Conservation (phyloP, 108 stramenopile genomes). For the Thalassiosira profunda region DNA sequence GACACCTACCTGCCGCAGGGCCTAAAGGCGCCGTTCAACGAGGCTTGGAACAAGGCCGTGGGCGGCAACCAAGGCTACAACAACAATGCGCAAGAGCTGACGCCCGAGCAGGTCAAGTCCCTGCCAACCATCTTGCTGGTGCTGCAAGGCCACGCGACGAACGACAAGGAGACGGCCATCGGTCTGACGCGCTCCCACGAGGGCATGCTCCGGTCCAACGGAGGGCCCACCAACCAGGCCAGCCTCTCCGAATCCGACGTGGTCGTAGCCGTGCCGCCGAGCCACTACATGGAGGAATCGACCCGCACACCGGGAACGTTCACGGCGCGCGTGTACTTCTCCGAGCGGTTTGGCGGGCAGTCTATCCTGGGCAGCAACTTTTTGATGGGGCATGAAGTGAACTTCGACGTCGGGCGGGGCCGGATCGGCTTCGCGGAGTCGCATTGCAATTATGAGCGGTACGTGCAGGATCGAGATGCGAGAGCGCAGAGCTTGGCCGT, state of each 20-base stretch:
- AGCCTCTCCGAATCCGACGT: conserved; percentile 67
- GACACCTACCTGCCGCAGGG: conserved; percentile 90
- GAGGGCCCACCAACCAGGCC: conserved; percentile 30
- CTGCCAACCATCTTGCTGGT: conserved; percentile 91
- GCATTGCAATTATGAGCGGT: conserved; percentile 73
- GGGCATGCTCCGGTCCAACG: conserved; percentile 24
- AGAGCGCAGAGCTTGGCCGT: no score
- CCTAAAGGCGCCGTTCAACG: conserved; percentile 59
- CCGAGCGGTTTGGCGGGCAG: conserved; percentile 67
- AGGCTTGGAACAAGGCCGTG: conserved; percentile 62
- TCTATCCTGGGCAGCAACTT: conserved; percentile 95
- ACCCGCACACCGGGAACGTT: conserved; percentile 32
- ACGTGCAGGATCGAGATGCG: background rate
- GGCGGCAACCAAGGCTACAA: conserved; percentile 43
- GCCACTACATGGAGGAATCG: conserved; percentile 84
- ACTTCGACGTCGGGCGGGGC: conserved; percentile 82
- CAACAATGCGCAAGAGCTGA: conserved; percentile 49
- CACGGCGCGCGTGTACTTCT: conserved; percentile 76
- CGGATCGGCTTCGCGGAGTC: conserved; percentile 93
- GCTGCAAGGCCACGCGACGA: conserved; percentile 49
- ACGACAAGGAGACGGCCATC: conserved; percentile 36
- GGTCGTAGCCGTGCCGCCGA: conserved; percentile 78
- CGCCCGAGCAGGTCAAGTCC: conserved; percentile 54
- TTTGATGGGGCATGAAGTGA: conserved; percentile 95
- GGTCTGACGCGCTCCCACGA: conserved; percentile 30